Base-by-base conservation (phyloP, 1,284 basidiomycete species). In the Agroathelia rolfsii region DNA sequence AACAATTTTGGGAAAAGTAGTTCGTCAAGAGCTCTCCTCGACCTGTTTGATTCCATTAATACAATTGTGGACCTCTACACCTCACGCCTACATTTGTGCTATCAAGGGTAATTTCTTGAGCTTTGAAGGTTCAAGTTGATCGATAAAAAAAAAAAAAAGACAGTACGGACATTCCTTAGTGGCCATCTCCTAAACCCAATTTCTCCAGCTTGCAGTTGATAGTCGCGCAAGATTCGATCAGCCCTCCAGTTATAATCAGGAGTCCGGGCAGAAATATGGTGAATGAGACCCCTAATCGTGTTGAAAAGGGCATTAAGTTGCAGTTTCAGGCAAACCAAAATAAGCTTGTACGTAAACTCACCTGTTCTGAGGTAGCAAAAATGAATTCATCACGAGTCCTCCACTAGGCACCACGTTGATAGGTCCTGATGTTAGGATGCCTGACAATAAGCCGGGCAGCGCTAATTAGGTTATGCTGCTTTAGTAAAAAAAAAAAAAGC, bases 1-100 rank as follows among this genome's bases (percentile, higher is more conserved):
- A 46, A 83, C 81, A 72, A 40, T 86, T 86, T 41, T 86, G 82
- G 8, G 82, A 85, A 46, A 85, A 86, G 48, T 86, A 86, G 46
- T 82, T 79, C 5, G 81, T 77, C 28, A 85, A 56, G 11, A 85
- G 53, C 3, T 63, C 55, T 5, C 82, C 81, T 31, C 78, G 70
- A 45, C 72, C 80, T 84, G 30, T 12, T 32, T 13, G 14, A 15
- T 10, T 8, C 8, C 14, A 40, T 40, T 29, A 42, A 21, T 31
- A 7, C 35, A 36, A 13, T 13, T 20, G 24, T 19, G n/a, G 35
- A 28, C 10, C 3, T 31, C 14, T 30, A 23, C 10, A 23, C n/a
- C n/a, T n/a, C n/a, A 32, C 6, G 30, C 48, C 33, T 59, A 78
- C 77, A 70, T 64, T 73, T 77, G 45, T 80, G 75, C 78, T 83